Base-by-base conservation (phyloP, 176 grass and related monocot genomes). In the Miscanthus lutarioriparius region DNA sequence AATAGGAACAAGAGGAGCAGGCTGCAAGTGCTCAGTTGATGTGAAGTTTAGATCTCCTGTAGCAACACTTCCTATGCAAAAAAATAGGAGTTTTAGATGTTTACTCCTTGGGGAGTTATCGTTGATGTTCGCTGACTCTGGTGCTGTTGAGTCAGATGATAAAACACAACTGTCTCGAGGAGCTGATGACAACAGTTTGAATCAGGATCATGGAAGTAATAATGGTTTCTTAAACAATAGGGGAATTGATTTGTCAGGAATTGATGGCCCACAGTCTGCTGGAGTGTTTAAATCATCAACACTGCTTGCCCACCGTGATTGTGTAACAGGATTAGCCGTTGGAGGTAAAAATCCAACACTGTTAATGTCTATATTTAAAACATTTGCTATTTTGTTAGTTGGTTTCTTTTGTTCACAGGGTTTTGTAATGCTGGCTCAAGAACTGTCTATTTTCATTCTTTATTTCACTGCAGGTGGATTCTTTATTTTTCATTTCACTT, bases 271-370 rank as follows among this genome's bases (percentile, higher is more conserved):
- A 77, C 68, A 82, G 22, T 40, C 67, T 75, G 74, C 35, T 2
- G 33, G 36, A 68, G 39, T 64, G 33, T 83, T 77, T 64, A 92
- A 83, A 47, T 86, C 75, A 26, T 74, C 81, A 58, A 92, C 91
- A 32, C 75, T 98, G 82, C 68, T 33, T 73, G 91, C 78, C 66
- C 96, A 98, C 71, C 91, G 86, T 70, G 96, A 98, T 80, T 98
- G 91, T 59, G 87, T 95, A 39, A 95, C 96, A n/a, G 89, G 91
- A 35, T 87, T 98, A 82, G 81, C 86, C 44, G 77, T 95, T 90
- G 91, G 93, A 95, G 96, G 93, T 95, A 95, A 64, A 87, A 70
- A 30, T 47, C 35, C 23, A 74, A 80, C 58, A 79, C 25, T 41
- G 12, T 45, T 35, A 54, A 44, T 58, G 66, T 33, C 37, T 70